These are phyloP conservation scores for Tetracentron sinense DNA, from an alignment of 164 flowering plant species.

Conservation along the genomic window DNA sequence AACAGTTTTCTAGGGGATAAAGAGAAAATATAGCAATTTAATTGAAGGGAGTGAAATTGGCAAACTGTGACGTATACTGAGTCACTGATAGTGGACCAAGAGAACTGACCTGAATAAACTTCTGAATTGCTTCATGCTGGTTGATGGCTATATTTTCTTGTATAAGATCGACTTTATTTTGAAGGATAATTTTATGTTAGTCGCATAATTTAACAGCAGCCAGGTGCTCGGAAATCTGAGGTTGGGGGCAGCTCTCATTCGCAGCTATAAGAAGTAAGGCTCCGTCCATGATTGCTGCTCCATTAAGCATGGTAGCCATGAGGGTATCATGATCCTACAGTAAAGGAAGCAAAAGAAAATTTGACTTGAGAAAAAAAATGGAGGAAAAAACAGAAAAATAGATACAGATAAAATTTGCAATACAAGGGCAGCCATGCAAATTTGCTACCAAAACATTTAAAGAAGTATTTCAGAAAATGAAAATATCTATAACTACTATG, in stretches of 20 bases:
- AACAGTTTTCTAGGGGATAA: conserved; percentile 52
- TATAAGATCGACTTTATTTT: conserved; percentile 89
- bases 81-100: neutral
- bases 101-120: conserved; percentile 48
- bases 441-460: no score
- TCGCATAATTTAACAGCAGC: conserved; percentile 97
- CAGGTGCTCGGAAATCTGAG: conserved; percentile 72
- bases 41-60: neutral
- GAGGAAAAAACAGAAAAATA: neutral
- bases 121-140: conserved; percentile 68
- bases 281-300: conserved; percentile 99
- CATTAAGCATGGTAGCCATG: conserved; percentile 99
- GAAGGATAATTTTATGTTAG: conserved; percentile 91
- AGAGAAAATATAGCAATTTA: neutral
- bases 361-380: neutral
- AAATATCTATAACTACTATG: no score
- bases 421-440: neutral
- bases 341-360: conserved; percentile 1
- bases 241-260: conserved; percentile 75
- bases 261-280: conserved; percentile 84
- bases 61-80: neutral
- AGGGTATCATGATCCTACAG: conserved; percentile 93
- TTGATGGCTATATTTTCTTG: conserved; percentile 87
- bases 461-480: no score
- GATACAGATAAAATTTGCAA: neutral